Percentiles rank a stretch among this genome's conserved stretches.
Conservation (phyloP, 345 rosid species). For the Dimocarpus longan region DNA sequence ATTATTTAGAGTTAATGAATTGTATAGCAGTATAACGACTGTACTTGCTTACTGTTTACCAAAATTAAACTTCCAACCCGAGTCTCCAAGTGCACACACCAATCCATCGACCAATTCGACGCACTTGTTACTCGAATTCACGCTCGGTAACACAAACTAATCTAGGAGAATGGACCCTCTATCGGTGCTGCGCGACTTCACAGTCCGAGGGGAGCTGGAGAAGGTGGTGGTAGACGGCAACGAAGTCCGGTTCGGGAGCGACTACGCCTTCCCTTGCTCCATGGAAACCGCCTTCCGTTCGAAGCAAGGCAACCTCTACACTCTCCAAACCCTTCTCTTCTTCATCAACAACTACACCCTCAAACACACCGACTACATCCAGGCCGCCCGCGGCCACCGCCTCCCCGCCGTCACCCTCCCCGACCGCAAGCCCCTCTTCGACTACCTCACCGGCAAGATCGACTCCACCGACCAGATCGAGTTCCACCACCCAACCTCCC, state of each 20-base stretch:
- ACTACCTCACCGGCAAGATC: conserved; percentile 75
- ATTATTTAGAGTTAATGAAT: too few relatives aligned
- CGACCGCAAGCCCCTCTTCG: conserved; percentile 85
- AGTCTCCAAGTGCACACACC: too few relatives aligned
- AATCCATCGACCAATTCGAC: too few relatives aligned
- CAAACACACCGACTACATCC: conserved; percentile 80
- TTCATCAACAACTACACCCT: conserved; percentile 64
- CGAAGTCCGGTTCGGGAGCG: conserved; percentile 69
- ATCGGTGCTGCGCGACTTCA: conserved; percentile 76
- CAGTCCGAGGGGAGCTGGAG: conserved; percentile 62
- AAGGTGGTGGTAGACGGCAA: conserved; percentile 49
- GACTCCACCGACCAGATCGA: conserved; percentile 71
- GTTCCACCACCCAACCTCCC: conserved; percentile 45
- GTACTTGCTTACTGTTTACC: too few relatives aligned
- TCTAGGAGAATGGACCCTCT: conserved; percentile 58
- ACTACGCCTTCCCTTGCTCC: conserved; percentile 60
- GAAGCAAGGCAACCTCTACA: conserved; percentile 80
- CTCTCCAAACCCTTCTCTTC: conserved; percentile 70
- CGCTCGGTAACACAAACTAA: too few relatives aligned
- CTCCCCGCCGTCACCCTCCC: conserved; percentile 72
- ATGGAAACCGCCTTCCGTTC: conserved; percentile 84
- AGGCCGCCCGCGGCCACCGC: conserved; percentile 54
- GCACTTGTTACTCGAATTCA: too few relatives aligned
- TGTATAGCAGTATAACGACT: too few relatives aligned
- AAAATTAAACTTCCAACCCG: too few relatives aligned